Conservation (phyloP, 768 basidiomycete genomes). For the Lyophyllum shimeji region DNA sequence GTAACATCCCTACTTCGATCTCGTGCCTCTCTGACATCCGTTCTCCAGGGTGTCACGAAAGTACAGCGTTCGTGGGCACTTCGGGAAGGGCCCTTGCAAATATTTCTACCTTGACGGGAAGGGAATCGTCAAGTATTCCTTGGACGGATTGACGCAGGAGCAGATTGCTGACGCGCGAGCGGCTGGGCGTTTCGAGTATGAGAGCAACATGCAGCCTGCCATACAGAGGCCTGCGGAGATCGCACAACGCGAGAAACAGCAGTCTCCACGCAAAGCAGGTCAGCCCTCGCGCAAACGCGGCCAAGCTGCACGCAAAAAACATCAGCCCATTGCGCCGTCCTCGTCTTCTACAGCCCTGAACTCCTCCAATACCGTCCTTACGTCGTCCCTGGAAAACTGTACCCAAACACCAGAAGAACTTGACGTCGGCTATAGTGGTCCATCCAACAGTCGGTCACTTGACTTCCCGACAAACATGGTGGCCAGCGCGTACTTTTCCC, state of each 20-base stretch:
- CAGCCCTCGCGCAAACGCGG: background rate
- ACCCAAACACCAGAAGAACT: background rate
- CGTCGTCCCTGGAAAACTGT: background rate
- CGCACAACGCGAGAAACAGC: background rate
- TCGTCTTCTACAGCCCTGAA: too few relatives aligned
- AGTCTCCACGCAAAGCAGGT: background rate
- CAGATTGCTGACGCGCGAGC: background rate
- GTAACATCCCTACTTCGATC: background rate
- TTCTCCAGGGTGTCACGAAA: background rate
- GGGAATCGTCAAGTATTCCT: background rate
- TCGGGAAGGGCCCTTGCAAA: background rate
- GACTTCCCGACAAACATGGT: background rate
- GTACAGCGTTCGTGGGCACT: background rate
- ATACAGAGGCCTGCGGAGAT: background rate
- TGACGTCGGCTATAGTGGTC: background rate
- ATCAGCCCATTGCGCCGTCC: too few relatives aligned
- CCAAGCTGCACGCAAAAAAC: background rate
- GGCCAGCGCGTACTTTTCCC: background rate
- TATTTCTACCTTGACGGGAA: background rate
- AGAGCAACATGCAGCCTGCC: background rate
- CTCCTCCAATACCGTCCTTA: background rate
- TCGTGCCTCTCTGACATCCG: background rate
- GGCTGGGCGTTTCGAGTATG: background rate
- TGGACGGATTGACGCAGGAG: background rate
- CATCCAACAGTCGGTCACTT: background rate